Evolutionary conservation across 75 land plant species (phyloP).

Genomic region (Adiantum capillusveneris): DNA sequence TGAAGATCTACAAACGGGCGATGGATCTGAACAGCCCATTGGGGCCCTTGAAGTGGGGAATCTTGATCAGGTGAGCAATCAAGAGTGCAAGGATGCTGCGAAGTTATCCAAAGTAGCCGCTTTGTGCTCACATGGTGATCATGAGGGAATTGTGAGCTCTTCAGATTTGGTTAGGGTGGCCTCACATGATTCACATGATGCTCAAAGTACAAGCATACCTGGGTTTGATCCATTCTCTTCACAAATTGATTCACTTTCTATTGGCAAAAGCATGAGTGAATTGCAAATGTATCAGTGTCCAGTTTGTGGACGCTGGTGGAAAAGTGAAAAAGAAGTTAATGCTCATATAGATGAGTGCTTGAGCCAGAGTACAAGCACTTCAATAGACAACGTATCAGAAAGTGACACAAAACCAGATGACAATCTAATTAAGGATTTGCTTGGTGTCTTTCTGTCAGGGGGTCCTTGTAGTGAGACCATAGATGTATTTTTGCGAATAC

Average conservation of each 20-base stretch:
- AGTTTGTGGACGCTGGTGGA: conserved; percentile 33
- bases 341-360: conserved; percentile 49
- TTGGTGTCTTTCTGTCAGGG: conserved; percentile 45
- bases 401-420: not conserved
- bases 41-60: not conserved
- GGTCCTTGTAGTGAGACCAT: conserved; percentile 44
- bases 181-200: not conserved
- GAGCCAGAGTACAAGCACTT: not conserved
- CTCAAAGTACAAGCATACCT: not conserved
- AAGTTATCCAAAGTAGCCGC: too few species aligned
- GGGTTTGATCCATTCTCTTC: conserved; percentile 42
- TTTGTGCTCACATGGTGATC: not conserved
- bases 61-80: not conserved
- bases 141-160: not conserved
- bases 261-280: conserved; percentile 14
- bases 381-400: not conserved
- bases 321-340: conserved; percentile 52
- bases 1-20: too few species aligned
- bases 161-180: not conserved
- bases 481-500: conserved; percentile 48
- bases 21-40: too few species aligned
- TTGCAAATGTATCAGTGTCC: conserved; percentile 51
- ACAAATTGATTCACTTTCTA: conserved; percentile 24
- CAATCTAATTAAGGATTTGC: conserved; percentile 4
- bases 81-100: not conserved